These are phyloP conservation scores for Vishniacozyma victoriae DNA, from an alignment of 768 basidiomycete species.

Conservation along the genomic window DNA sequence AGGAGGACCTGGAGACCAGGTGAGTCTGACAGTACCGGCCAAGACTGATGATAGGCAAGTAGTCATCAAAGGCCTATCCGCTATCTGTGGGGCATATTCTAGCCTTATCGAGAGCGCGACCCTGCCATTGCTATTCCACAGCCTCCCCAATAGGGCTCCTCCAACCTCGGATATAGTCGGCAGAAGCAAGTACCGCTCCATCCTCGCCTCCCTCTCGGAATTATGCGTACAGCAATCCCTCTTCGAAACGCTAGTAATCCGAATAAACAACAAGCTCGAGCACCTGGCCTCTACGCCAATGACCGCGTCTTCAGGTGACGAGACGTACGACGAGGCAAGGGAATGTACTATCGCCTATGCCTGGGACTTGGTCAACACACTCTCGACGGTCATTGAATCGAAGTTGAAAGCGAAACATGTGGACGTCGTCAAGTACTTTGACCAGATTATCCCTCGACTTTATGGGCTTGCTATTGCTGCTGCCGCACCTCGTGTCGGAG, in stretches of 20 bases:
- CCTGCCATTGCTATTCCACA: slow-evolving; percentile 70
- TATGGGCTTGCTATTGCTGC: slow-evolving; percentile 60
- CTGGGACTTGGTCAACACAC: slow-evolving; percentile 69
- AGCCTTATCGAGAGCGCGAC: slow-evolving; percentile 65
- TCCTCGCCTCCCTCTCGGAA: slow-evolving; percentile 61
- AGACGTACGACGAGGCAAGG: slow-evolving; percentile 6
- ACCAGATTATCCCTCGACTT: slow-evolving; percentile 65
- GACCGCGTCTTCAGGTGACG: slow-evolving; percentile 9
- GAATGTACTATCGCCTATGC: slow-evolving; percentile 73
- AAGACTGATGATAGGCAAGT: slow-evolving; percentile 19
- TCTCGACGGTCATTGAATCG: slow-evolving; percentile 57
- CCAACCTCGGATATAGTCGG: slow-evolving; percentile 53
- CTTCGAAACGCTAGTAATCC: slow-evolving; percentile 77
- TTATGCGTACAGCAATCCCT: slow-evolving; percentile 69
- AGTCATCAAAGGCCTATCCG: slow-evolving; percentile 39
- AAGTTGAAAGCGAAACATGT: slow-evolving; percentile 57
- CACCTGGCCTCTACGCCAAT: slow-evolving; percentile 34
- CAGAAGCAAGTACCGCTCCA: slow-evolving; percentile 62
- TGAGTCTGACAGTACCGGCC: slow-evolving; percentile 6
- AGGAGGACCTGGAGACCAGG: slow-evolving; percentile 54
- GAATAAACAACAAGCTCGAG: slow-evolving; percentile 70
- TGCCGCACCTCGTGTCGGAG: slow-evolving; percentile 32
- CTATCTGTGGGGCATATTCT: slow-evolving; percentile 54
- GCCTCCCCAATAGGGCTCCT: slow-evolving; percentile 66
- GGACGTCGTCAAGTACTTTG: slow-evolving; percentile 75